Evolutionary conservation across 2,329 filamentous ascomycete species (phyloP), one percentile per base, ranked within the genome.

Genomic region (Colletotrichum phormii): DNA sequence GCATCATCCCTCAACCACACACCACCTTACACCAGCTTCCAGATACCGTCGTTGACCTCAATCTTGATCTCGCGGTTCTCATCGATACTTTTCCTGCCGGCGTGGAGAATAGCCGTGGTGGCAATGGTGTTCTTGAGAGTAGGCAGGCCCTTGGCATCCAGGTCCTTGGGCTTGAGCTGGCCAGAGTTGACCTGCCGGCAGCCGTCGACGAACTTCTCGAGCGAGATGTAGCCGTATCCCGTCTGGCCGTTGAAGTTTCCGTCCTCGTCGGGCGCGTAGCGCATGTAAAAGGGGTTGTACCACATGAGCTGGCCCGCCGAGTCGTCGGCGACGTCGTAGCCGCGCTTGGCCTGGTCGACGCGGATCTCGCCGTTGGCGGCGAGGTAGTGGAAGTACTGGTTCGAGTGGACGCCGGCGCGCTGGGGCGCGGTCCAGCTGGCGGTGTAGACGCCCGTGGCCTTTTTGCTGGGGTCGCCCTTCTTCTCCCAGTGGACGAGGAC

Each of bases 381-480:
- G 85, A 98, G 92, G 85, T 97, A 98, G 84, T 98, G 95, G 87
- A 98, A 98, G 85, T 98, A 97, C 85, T 98, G 95, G 82, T 97
- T 97, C 1, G 93, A 96, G 84, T 98, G 96, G n/a, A 98, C 95
- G 62, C 96, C 95, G 0, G 95, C 95, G 79, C 92, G 94, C 81
- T 97, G 94, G 13, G 96, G 95, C 7, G 96, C 96, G 1, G 95
- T 98, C 95, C 95, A 98, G 53, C 93, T 96, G 12, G 95, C 94
- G 13, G 96, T 98, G 84, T 97, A 98, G 8, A 98, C 95, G 67
- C 91, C 95, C 1, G 95, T 97, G 12, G 94, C 96, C 68, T 90
- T 87, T 85, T 94, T 95, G 73, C 84, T 85, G 0, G 90, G 87
- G 76, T 94, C 91, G 66, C 86, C 87, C 79, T 90, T 91, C 84